Evolutionary conservation across 495 filamentous ascomycete species (phyloP).

Genomic region (Evansstolkia leycettana): DNA sequence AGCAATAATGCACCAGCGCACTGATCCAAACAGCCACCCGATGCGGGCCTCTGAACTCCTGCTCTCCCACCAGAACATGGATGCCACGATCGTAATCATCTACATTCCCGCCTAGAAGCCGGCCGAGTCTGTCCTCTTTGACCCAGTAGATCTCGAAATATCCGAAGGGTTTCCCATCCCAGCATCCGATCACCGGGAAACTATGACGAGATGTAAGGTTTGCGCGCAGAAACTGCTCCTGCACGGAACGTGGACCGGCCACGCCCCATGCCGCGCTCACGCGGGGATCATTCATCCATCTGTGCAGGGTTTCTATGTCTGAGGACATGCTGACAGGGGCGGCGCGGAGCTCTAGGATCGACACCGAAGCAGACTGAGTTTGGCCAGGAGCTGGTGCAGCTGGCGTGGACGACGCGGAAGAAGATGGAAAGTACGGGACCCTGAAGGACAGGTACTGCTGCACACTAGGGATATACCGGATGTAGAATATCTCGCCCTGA

Average conservation of each 20-base stretch:
- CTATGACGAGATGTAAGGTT: slow-evolving; percentile 57
- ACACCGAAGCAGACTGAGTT: slow-evolving; percentile 15
- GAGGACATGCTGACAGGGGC: slow-evolving; percentile 23
- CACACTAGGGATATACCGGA: slow-evolving; percentile 70
- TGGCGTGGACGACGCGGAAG: slow-evolving; percentile 8
- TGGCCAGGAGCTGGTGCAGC: slow-evolving; percentile 14
- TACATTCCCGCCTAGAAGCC: slow-evolving; percentile 40
- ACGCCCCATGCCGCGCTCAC: slow-evolving; percentile 75
- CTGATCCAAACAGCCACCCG: slow-evolving; percentile 71
- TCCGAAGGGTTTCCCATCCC: slow-evolving; percentile 91
- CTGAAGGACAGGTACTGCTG: slow-evolving; percentile 83
- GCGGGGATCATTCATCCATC: slow-evolving; percentile 83
- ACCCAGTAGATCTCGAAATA: slow-evolving; percentile 99
- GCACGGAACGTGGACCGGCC: slow-evolving; percentile 45
- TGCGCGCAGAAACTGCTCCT: slow-evolving; percentile 55
- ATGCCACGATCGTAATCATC: slow-evolving; percentile 80
- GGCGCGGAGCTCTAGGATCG: slow-evolving; percentile 10
- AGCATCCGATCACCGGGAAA: slow-evolving; percentile 86
- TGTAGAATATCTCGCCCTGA: slow-evolving; percentile 83
- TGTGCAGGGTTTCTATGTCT: slow-evolving; percentile 68
- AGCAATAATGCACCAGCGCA: slow-evolving; percentile 74
- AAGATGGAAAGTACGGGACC: slow-evolving; percentile 41
- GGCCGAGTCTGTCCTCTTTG: slow-evolving; percentile 75
- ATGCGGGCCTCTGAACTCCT: slow-evolving; percentile 72
- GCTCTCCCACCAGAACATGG: slow-evolving; percentile 82